Conservation (phyloP, 805 yeast species). For the Candida maris region DNA sequence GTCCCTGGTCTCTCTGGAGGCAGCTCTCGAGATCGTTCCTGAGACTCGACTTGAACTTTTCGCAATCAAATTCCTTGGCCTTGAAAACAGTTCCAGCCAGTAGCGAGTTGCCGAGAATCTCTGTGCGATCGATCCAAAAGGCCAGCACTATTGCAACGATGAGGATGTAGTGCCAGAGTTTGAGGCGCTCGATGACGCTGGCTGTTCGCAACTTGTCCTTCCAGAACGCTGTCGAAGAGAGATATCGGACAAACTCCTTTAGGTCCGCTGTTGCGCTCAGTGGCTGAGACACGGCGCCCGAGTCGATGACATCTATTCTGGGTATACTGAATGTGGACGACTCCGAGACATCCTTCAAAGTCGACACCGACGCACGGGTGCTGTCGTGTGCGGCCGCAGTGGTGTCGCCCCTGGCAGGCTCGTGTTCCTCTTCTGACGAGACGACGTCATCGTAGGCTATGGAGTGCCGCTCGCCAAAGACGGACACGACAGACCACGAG, state of each 20-base stretch:
- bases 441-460: constrained; percentile 17
- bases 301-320: constrained; percentile 6
- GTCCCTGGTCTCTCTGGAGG: constrained; percentile 3
- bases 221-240: neutral
- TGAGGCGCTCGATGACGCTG: constrained; percentile 5
- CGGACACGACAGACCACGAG: constrained; percentile 22
- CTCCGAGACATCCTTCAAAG: constrained; percentile 12
- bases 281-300: neutral
- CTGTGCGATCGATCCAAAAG: constrained; percentile 7
- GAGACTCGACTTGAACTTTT: constrained; percentile 3
- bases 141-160: constrained; percentile 11
- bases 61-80: constrained; percentile 7
- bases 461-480: constrained; percentile 10
- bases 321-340: constrained; percentile 17
- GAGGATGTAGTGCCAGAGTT: constrained; percentile 14
- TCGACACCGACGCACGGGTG: constrained; percentile 17
- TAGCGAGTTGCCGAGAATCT: constrained; percentile 1
- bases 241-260: neutral
- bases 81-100: neutral
- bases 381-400: neutral
- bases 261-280: neutral
- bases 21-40: constrained; percentile 9
- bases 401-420: neutral
- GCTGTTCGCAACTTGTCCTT: neutral
- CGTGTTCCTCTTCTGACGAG: constrained; percentile 16